Percentiles rank a stretch among this genome's conserved stretches.
Conservation (phyloP, 169 alveolate species). For the Cryptosporidium felis region DNA sequence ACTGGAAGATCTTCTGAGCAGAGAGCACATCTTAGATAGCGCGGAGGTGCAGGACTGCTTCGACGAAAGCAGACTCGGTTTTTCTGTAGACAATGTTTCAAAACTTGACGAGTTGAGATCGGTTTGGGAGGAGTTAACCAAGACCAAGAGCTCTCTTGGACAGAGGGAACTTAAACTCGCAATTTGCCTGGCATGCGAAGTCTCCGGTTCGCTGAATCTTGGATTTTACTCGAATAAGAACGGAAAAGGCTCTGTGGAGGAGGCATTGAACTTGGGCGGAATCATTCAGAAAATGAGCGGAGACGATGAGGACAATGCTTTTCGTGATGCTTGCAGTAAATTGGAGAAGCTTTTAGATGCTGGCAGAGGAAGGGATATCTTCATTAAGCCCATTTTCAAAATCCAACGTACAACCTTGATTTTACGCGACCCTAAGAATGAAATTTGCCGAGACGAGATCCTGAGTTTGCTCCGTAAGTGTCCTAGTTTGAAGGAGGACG, state of each 20-base stretch:
- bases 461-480: conserved; percentile 6
- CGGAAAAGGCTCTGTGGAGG: not conserved
- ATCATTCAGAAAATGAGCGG: not conserved
- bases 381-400: conserved; percentile 33
- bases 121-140: too few relatives aligned
- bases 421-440: conserved; percentile 31
- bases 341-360: not conserved
- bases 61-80: not conserved
- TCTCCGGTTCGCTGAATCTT: conserved; percentile 1
- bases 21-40: conserved; percentile 21
- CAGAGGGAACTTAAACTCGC: conserved; percentile 33
- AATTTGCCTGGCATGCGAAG: not conserved
- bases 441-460: conserved; percentile 12
- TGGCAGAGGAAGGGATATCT: conserved; percentile 1
- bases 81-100: conserved; percentile 10
- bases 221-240: too few relatives aligned
- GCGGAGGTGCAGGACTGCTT: conserved; percentile 8
- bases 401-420: conserved; percentile 41
- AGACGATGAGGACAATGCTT: not conserved
- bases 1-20: conserved; percentile 13
- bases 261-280: too few relatives aligned
- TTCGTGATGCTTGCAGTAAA: not conserved
- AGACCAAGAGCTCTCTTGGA: too few relatives aligned
- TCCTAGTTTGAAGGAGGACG: conserved; percentile 3
- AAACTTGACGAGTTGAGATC: not conserved